Evolutionary conservation across 2,329 filamentous ascomycete species (phyloP).

Genomic region (Microsporum audouinii): DNA sequence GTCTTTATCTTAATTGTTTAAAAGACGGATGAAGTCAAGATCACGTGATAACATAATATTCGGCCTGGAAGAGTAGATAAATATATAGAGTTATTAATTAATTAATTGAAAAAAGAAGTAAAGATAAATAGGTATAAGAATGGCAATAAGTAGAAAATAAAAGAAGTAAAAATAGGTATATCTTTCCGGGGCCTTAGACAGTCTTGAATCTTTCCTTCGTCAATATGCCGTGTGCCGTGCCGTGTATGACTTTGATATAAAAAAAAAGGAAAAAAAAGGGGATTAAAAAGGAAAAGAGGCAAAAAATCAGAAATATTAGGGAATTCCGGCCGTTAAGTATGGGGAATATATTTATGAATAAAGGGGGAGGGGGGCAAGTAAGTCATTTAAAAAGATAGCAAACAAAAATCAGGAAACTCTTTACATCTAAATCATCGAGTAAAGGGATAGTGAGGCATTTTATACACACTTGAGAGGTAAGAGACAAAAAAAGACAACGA

Average conservation of each 20-base stretch:
- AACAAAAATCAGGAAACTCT: neutral
- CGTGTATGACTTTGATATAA: neutral
- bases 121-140: neutral
- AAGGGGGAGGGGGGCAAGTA: neutral
- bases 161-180: neutral
- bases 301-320: neutral
- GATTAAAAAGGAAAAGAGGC: neutral
- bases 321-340: neutral
- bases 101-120: neutral
- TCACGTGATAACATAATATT: neutral
- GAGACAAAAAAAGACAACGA: neutral
- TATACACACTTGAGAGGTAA: neutral
- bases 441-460: neutral
- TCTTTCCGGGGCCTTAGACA: neutral
- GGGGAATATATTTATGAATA: neutral
- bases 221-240: neutral
- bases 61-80: neutral
- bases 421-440: slow-evolving; percentile 1
- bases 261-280: neutral
- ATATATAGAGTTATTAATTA: neutral
- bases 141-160: neutral
- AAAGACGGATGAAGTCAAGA: too few species aligned
- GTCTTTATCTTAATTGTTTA: neutral
- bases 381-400: neutral
- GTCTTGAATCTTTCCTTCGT: slow-evolving; percentile 1